Evolutionary conservation across 164 flowering plant species (phyloP).

Genomic region (Houttuynia cordata): DNA sequence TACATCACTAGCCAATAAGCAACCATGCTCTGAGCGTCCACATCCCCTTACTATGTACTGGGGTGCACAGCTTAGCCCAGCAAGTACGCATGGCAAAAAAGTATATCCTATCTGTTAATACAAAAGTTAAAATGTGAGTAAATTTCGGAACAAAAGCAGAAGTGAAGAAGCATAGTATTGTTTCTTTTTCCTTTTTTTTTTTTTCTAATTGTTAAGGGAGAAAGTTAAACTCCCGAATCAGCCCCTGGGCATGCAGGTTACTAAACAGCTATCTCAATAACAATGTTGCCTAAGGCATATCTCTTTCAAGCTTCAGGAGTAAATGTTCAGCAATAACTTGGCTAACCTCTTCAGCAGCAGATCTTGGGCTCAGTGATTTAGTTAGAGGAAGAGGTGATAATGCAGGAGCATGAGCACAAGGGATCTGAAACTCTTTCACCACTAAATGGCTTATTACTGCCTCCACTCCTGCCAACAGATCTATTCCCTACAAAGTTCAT

Average conservation of each 20-base stretch:
- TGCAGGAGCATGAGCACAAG: conserved; percentile 98
- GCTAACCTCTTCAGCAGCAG: conserved; percentile 86
- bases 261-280: too few relatives aligned
- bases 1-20: conserved; percentile 54
- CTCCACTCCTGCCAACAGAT: conserved; percentile 76
- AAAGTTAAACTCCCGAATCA: too few relatives aligned
- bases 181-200: too few relatives aligned
- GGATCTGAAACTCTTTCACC: conserved; percentile 69
- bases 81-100: conserved; percentile 85
- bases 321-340: not conserved
- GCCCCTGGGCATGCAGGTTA: too few relatives aligned
- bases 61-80: conserved; percentile 78
- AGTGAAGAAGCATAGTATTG: too few relatives aligned
- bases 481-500: conserved; percentile 45
- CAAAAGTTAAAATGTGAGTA: conserved; percentile 1
- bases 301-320: not conserved
- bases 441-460: conserved; percentile 84
- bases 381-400: conserved; percentile 43
- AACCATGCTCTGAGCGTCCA: conserved; percentile 20
- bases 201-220: too few relatives aligned
- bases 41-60: conserved; percentile 38
- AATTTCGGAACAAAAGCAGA: not conserved
- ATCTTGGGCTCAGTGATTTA: conserved; percentile 45
- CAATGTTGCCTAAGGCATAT: not conserved
- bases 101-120: conserved; percentile 64